Evolutionary conservation across 1,284 basidiomycete species (phyloP), one percentile per base, ranked within the genome.

Genomic region (Cutaneotrichosporon sp.): DNA sequence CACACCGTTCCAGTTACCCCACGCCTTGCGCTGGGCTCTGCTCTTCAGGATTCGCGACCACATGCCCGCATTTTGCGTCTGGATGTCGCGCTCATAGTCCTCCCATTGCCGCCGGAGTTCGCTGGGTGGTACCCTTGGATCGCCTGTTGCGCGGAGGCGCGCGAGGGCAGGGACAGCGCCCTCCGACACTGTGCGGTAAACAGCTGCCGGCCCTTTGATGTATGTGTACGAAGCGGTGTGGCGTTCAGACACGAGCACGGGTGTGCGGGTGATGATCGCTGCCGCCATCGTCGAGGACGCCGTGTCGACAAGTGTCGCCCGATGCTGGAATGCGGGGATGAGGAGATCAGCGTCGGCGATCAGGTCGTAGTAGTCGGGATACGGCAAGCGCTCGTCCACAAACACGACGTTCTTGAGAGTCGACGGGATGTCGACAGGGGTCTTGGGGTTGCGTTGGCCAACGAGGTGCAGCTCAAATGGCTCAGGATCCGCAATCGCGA

Each of bases 381-480:
- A 54, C 5, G 19, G 25, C 25, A 45, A 19, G n/a, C 25, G 24
- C 26, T 49, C 33, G 41, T 54, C 39, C 17, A 49, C 16, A 3
- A 17, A 10, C 26, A 54, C 20, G 3, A 49, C 22, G 46, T 54
- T 31, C 17, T n/a, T 20, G n/a, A 54, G 41, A 26, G 34, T 19
- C 4, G 31, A n/a, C 2, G 46, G 46, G 27, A 49, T 44, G 2
- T 19, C 16, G 16, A 54, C n/a, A 1, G 46, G 46, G 12, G 20
- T 2, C 10, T 33, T 16, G 4, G 17, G 11, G 29, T 33, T 37
- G 22, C 6, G 27, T 46, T 54, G 52, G n/a, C 52, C 52, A 3
- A 54, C 20, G 14, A 54, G 52, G 46, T 49, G 46, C 14, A 54
- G 41, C 19, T 35, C 22, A 12, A 54, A 54, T 2, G 46, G 34